Evolutionary conservation across 352 stramenopile genomes (phyloP).

Genomic region (Phytophthora citricola): DNA sequence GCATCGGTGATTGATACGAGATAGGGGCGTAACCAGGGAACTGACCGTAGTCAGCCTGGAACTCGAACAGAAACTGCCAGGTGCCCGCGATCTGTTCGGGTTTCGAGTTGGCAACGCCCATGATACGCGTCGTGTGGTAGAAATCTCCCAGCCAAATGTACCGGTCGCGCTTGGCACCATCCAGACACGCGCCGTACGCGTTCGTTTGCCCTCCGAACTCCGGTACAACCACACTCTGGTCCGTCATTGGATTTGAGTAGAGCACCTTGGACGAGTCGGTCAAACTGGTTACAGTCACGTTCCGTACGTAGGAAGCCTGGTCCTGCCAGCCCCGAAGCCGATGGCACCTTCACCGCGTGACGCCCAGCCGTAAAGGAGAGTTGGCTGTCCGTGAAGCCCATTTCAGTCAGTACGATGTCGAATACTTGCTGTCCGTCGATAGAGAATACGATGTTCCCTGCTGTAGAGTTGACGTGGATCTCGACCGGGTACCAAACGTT

Average conservation of each 20-base stretch:
- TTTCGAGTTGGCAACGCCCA: slow-evolving; percentile 38
- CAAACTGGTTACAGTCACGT: slow-evolving; percentile 26
- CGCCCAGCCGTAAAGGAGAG: no score
- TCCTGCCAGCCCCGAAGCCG: slow-evolving; percentile 38
- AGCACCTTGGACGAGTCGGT: slow-evolving; percentile 20
- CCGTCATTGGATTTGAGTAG: slow-evolving; percentile 37
- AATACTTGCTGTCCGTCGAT: slow-evolving; percentile 16
- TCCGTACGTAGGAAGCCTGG: slow-evolving; percentile 30
- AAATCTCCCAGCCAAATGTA: slow-evolving; percentile 44
- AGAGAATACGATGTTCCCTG: slow-evolving; percentile 41
- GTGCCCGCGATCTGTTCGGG: slow-evolving; percentile 33
- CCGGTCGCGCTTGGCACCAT: slow-evolving; percentile 37
- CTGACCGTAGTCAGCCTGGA: slow-evolving; percentile 22
- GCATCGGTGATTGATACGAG: slow-evolving; percentile 37
- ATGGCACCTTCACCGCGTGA: slow-evolving; percentile 15
- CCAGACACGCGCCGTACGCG: slow-evolving; percentile 29
- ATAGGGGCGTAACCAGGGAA: slow-evolving; percentile 32
- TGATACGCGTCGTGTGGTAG: slow-evolving; percentile 38
- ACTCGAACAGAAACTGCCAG: slow-evolving; percentile 37
- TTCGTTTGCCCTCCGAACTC: slow-evolving; percentile 34
- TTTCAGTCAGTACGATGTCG: no score
- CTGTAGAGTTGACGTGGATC: slow-evolving; percentile 62
- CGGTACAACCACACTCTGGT: slow-evolving; percentile 27
- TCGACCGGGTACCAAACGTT: slow-evolving; percentile 69
- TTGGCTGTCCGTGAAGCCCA: no score